Evolutionary conservation across 352 stramenopile genomes (phyloP), one percentile per base, ranked within the genome.

Genomic region (Pythium guiyangense): DNA sequence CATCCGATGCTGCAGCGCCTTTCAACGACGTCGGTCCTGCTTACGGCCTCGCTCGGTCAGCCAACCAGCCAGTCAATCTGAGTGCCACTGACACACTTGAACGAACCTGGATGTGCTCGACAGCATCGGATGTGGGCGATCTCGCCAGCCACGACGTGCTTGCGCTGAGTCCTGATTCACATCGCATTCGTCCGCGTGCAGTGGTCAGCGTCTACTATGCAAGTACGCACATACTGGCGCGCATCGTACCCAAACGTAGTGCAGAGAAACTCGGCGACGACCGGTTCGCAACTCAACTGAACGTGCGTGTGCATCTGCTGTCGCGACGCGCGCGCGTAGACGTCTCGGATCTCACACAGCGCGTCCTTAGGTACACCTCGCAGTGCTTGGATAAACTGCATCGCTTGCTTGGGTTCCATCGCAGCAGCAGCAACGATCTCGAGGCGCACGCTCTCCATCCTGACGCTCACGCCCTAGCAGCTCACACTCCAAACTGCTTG

Each of bases 261-360:
- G 59, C 74, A 88, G 3, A 91, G 60, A 60, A 88, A 88, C 5
- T 66, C 67, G 2, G 73, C 69, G n/a, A 91, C 73, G 1, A 14
- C 44, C 4, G 66, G 54, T 14, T 85, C 78, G 44, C 78, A 89
- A 34, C 40, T 69, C 47, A 88, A 53, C 12, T 77, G 65, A 0
- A 77, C 69, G 11, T 47, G 45, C 12, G 52, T 63, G 14, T 44
- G 59, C n/a, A 59, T 46, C 9, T 35, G 37, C 12, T 63, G 46
- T 2, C 42, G 49, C 37, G 40, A 43, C 15, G 47, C 25, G 11
- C 47, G 50, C 20, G 39, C n/a, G 25, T 42, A 48, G 14, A 47
- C 25, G 26, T 76, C 56, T 22, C 73, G 64, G 46, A 90, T 69
- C 48, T 88, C 77, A 39, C 77, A 90, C 15, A 69, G 66, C 18